phyloP scores from a whole-genome alignment of 1,284 basidiomycete species.

The Takashimella tepidaria region DNA sequence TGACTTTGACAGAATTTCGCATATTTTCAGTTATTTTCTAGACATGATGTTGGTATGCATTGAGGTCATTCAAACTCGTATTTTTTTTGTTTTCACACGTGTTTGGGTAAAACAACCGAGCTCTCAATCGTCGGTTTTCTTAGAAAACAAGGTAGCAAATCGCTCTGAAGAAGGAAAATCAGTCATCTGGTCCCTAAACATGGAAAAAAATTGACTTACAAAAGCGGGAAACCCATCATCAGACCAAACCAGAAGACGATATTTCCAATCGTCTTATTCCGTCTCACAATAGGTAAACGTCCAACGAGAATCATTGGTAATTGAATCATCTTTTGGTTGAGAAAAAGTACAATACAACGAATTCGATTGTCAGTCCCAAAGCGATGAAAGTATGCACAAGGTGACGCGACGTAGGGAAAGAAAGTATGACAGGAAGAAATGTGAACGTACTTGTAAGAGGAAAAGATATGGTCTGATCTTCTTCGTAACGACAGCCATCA shows the following conservation, averaged over 20 bases:
- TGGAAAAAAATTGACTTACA: constrained; percentile 80
- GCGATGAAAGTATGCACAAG: not conserved
- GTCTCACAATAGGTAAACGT: constrained; percentile 66
- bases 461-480: constrained; percentile 60
- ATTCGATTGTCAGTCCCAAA: too few relatives aligned
- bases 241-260: constrained; percentile 88
- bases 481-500: constrained; percentile 92
- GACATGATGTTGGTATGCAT: too few relatives aligned
- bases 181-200: too few relatives aligned
- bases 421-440: too few relatives aligned
- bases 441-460: constrained; percentile 38
- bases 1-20: too few relatives aligned
- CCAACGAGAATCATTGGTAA: constrained; percentile 84
- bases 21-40: too few relatives aligned
- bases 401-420: too few relatives aligned
- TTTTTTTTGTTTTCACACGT: too few relatives aligned
- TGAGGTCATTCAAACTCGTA: too few relatives aligned
- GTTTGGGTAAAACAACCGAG: too few relatives aligned
- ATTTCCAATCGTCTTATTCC: constrained; percentile 66
- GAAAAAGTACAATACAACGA: too few relatives aligned
- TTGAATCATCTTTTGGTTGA: constrained; percentile 67
- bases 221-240: constrained; percentile 78
- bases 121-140: too few relatives aligned
- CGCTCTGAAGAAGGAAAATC: constrained; percentile 19
- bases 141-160: constrained; percentile 26